phyloP scores from a whole-genome alignment of 805 yeast genomes.

The Teunomyces funiuensis region DNA sequence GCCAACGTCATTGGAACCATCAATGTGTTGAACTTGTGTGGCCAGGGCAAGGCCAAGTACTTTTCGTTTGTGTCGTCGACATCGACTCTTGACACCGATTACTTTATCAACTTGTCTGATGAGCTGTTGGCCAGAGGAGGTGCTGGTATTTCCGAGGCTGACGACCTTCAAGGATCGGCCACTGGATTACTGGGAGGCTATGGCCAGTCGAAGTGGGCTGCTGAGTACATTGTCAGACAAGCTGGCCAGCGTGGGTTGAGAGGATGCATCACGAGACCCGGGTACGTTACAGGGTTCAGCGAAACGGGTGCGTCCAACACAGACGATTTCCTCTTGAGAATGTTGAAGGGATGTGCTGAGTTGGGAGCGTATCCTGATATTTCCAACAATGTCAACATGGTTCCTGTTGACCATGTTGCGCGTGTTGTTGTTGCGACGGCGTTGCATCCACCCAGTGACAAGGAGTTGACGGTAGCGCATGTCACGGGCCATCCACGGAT shows the following conservation, averaged over 20 bases:
- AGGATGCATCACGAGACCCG: slow-evolving; percentile 93
- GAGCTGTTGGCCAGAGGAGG: slow-evolving; percentile 60
- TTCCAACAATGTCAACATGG: slow-evolving; percentile 87
- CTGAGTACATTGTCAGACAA: slow-evolving; percentile 81
- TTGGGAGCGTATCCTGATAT: slow-evolving; percentile 85
- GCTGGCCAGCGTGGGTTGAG: slow-evolving; percentile 87
- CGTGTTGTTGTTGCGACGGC: slow-evolving; percentile 83
- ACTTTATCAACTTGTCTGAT: slow-evolving; percentile 78
- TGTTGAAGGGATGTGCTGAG: slow-evolving; percentile 93
- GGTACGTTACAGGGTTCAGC: slow-evolving; percentile 89
- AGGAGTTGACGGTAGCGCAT: slow-evolving; percentile 72
- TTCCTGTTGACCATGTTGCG: slow-evolving; percentile 98
- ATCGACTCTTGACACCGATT: slow-evolving; percentile 82
- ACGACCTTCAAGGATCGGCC: slow-evolving; percentile 79
- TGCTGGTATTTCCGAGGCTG: slow-evolving; percentile 77
- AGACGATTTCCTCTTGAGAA: slow-evolving; percentile 91
- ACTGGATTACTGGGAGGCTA: slow-evolving; percentile 86
- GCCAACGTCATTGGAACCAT: slow-evolving; percentile 90
- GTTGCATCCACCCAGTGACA: slow-evolving; percentile 62
- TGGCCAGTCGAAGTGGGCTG: slow-evolving; percentile 98
- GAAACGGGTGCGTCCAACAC: slow-evolving; percentile 87
- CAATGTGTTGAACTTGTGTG: slow-evolving; percentile 76
- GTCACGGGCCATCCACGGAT: slow-evolving; percentile 98
- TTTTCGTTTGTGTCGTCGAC: slow-evolving; percentile 95
- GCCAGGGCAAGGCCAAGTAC: slow-evolving; percentile 77